These are phyloP conservation scores for Aspergillus ustus DNA, from an alignment of 2,329 filamentous ascomycete species.

Conservation along the genomic window DNA sequence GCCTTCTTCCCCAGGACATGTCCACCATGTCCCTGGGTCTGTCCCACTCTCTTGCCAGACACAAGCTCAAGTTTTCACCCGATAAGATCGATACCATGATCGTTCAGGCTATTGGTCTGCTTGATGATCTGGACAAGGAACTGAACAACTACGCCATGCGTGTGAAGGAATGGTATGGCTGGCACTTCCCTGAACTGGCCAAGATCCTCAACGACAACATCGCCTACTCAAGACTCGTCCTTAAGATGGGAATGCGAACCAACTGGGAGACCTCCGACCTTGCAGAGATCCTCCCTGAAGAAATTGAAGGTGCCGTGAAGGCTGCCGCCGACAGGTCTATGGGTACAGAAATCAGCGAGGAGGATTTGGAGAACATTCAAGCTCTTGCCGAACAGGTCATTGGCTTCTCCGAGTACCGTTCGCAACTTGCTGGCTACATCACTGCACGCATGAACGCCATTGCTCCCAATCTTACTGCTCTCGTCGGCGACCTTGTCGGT, in stretches of 20 bases:
- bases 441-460: slow-evolving; percentile 95
- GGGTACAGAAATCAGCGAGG: slow-evolving; percentile 93
- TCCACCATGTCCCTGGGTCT: slow-evolving; percentile 95
- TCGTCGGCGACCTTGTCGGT: slow-evolving; percentile 91
- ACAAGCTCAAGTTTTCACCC: slow-evolving; percentile 98
- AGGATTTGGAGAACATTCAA: slow-evolving; percentile 92
- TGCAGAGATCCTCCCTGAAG: slow-evolving; percentile 89
- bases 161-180: slow-evolving; percentile 99
- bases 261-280: slow-evolving; percentile 78
- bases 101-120: slow-evolving; percentile 89
- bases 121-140: slow-evolving; percentile 98
- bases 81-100: slow-evolving; percentile 99
- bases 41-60: slow-evolving; percentile 92
- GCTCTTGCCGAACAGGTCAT: slow-evolving; percentile 92
- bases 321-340: slow-evolving; percentile 94
- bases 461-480: slow-evolving; percentile 90
- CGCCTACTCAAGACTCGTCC: slow-evolving; percentile 85
- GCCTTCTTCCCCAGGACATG: slow-evolving; percentile 81
- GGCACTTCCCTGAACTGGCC: slow-evolving; percentile 98
- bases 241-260: slow-evolving; percentile 86
- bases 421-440: slow-evolving; percentile 85
- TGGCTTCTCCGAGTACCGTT: slow-evolving; percentile 85
- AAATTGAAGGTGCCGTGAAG: slow-evolving; percentile 91
- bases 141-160: slow-evolving; percentile 98
- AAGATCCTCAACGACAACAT: slow-evolving; percentile 97